phyloP scores from a whole-genome alignment of 1,284 basidiomycete species.

The Sanghuangporus sanghuang region DNA sequence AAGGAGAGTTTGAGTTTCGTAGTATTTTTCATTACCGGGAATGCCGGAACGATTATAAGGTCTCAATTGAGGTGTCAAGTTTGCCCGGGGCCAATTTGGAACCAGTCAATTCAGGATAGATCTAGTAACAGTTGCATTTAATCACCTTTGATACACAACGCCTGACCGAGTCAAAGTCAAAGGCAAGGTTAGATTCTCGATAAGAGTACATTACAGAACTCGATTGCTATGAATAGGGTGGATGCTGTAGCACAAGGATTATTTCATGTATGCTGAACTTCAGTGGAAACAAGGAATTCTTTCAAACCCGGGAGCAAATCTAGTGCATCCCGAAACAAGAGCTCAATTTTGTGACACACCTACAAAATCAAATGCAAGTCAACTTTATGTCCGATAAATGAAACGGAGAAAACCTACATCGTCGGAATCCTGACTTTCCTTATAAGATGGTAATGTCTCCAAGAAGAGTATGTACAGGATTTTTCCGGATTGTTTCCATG shows the following conservation, averaged over 20 bases:
- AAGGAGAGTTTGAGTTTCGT: not conserved
- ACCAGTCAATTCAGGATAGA: not conserved
- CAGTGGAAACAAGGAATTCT: slow-evolving; percentile 32
- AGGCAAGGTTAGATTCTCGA: too few species aligned
- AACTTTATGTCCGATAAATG: not conserved
- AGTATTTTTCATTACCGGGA: not conserved
- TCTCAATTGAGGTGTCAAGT: not conserved
- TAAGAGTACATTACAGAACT: too few species aligned
- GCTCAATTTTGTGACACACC: slow-evolving; percentile 90
- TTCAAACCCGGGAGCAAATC: slow-evolving; percentile 95
- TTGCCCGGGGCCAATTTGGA: not conserved
- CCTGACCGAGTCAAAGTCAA: too few species aligned
- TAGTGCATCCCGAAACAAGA: slow-evolving; percentile 87
- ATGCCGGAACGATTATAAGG: not conserved
- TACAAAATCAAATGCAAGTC: slow-evolving; percentile 37
- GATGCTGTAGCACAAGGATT: too few species aligned
- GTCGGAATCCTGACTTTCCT: slow-evolving; percentile 87
- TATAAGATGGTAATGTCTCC: slow-evolving; percentile 96
- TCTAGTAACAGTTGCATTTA: not conserved
- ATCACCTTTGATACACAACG: too few species aligned
- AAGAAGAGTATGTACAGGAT: slow-evolving; percentile 98
- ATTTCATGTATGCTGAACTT: too few species aligned
- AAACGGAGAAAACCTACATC: slow-evolving; percentile 56
- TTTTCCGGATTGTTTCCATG: slow-evolving; percentile 88
- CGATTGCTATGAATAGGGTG: too few species aligned